A percentile compares a stretch with the other conserved stretches of the same genome.
Evolutionary conservation across 2,329 filamentous ascomycete species (phyloP).

Genomic region (Aspergillus floridensis): DNA sequence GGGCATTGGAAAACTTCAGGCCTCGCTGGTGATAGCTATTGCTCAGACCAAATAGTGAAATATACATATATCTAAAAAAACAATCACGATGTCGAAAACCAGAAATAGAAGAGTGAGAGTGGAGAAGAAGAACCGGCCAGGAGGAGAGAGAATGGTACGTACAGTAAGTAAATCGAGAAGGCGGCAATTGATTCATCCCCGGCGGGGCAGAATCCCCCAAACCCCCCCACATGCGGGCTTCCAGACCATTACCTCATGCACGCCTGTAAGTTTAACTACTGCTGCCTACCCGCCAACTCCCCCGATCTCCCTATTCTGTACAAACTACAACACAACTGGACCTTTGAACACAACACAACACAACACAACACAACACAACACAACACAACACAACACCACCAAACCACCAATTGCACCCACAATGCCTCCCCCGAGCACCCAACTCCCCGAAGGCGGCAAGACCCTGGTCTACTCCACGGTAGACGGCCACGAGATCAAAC

Average conservation of each 20-base stretch:
- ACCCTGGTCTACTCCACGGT: slow-evolving; percentile 21
- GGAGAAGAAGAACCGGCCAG: background rate
- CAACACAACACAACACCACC: background rate
- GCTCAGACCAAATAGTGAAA: no score
- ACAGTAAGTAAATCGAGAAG: background rate
- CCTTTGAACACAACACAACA: background rate
- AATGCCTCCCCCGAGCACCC: background rate
- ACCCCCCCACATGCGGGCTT: background rate
- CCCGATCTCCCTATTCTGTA: background rate
- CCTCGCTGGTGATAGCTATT: no score
- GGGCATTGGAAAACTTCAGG: no score
- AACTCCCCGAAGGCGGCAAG: background rate
- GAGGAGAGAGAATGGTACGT: background rate
- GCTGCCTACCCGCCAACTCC: background rate
- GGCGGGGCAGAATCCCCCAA: background rate
- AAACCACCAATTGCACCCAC: background rate
- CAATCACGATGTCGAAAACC: no score
- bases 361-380: background rate
- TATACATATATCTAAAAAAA: no score
- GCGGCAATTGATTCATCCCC: background rate
- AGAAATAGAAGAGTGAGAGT: no score
- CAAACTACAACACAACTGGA: background rate
- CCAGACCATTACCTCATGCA: background rate
- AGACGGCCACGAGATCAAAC: slow-evolving; percentile 18
- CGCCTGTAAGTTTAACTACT: background rate